Base-by-base conservation (phyloP, 1,139 yeast genomes). In the Geotrichum australiense region DNA sequence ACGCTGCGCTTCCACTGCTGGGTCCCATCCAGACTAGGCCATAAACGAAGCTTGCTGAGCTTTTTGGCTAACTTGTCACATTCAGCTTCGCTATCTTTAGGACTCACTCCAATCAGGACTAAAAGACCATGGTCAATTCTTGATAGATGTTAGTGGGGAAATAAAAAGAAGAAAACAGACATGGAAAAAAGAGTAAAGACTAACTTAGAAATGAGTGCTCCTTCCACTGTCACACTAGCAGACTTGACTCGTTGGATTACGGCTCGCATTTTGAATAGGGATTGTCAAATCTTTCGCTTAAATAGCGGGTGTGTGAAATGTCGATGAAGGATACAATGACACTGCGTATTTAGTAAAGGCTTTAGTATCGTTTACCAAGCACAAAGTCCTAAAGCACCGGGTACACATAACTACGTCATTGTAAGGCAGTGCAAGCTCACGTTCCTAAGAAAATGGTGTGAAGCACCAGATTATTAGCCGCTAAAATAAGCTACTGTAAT, bases 181-280 rank as follows among this genome's bases (percentile, higher is more conserved):
- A 11, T 5, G 10, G n/a, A 31, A 16, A 18, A 4, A n/a, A 11
- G 5, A 21, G 19, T 7, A 15, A 5, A 16, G 6, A 34, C 37
- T 3, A n/a, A 38, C 31, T 24, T 35, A 4, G 96, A 85, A 0
- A 87, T 73, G 0, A 82, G 67, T 40, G 71, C 60, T 12, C 71
- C 68, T 45, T 86, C 85, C 0, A 91, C 97, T 0, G 84, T 74
- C 1, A 89, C 97, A 0, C 94, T 80, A 0, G 96, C 96, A 41
- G 72, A 71, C 51, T 81, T 84, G 15, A 87, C 96, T 54, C 83
- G 76, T 56, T 89, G 98, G 28, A 89, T 74, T 2, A 89, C 95
- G 2, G 89, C 84, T 60, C 79, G 79, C 98, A 89, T 89, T 18
- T 28, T 29, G 21, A 15, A n/a, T n/a, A n/a, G n/a, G n/a, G n/a